Evolutionary conservation across 148 eudicot genomes (phyloP).

Genomic region (Cornus controversa): DNA sequence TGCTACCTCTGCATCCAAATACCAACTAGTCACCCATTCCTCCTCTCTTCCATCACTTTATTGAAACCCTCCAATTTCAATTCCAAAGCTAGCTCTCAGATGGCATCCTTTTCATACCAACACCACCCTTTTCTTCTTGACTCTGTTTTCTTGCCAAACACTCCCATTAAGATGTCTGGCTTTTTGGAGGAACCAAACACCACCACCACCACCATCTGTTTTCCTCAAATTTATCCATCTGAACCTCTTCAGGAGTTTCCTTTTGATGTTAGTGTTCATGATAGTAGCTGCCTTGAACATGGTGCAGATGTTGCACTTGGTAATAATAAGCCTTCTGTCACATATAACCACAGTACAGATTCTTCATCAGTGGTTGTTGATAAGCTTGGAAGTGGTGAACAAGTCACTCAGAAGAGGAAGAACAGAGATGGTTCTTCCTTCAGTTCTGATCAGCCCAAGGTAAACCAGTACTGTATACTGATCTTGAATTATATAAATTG

Average conservation of each 20-base stretch:
- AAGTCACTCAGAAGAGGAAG: conserved; percentile 36
- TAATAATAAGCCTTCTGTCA: neutral
- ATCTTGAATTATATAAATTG: too few relatives aligned
- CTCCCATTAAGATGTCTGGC: conserved; percentile 9
- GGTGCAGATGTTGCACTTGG: neutral
- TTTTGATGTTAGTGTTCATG: conserved; percentile 16
- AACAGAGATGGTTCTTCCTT: conserved; percentile 30
- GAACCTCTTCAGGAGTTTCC: conserved; percentile 8
- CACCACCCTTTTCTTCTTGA: conserved; percentile 27
- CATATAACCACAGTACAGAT: neutral
- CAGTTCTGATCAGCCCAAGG: conserved; percentile 47
- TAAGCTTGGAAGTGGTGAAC: conserved; percentile 19
- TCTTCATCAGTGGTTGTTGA: neutral
- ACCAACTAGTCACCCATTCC: neutral
- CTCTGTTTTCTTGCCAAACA: conserved; percentile 19
- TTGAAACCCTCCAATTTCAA: neutral
- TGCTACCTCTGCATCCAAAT: neutral
- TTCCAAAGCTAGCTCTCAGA: neutral
- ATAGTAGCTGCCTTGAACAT: conserved; percentile 25
- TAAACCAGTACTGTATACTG: too few relatives aligned
- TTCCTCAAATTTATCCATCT: conserved; percentile 11
- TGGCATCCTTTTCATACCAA: conserved; percentile 42
- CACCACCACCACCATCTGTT: conserved; percentile 15
- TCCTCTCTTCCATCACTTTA: neutral
- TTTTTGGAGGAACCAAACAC: conserved; percentile 1